Evolutionary conservation across 2,329 filamentous ascomycete genomes (phyloP).

Genomic region (Ascochyta rabiei): DNA sequence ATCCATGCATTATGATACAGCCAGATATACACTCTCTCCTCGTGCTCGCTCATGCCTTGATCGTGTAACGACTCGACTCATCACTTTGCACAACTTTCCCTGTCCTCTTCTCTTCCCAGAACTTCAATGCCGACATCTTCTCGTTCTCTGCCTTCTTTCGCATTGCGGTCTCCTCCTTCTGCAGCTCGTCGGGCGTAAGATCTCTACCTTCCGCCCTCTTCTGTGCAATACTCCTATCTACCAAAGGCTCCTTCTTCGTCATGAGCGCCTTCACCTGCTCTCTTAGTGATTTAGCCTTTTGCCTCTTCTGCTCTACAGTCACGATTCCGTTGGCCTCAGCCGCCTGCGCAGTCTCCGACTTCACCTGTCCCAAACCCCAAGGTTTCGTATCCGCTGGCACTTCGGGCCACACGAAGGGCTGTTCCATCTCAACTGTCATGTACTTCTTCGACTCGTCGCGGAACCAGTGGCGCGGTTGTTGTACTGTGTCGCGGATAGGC

Average conservation of each 20-base stretch:
- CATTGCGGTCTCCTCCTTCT: constrained; percentile 15
- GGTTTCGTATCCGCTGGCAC: constrained; percentile 58
- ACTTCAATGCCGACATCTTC: constrained; percentile 49
- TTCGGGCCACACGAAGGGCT: constrained; percentile 88
- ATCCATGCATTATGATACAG: constrained; percentile 28
- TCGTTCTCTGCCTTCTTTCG: constrained; percentile 43
- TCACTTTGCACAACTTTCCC: constrained; percentile 28
- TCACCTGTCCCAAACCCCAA: constrained; percentile 53
- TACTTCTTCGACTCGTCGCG: constrained; percentile 79
- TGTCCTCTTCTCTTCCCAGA: constrained; percentile 37
- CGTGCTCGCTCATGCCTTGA: constrained; percentile 25
- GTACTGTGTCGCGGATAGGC: constrained; percentile 62
- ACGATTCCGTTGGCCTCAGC: constrained; percentile 11
- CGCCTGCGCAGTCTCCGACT: constrained; percentile 38
- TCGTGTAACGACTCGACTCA: constrained; percentile 20
- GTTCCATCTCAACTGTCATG: constrained; percentile 90
- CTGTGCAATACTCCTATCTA: background rate
- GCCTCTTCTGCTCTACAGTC: constrained; percentile 19
- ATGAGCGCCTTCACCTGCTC: constrained; percentile 37
- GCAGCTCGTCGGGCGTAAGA: constrained; percentile 11
- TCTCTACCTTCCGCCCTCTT: constrained; percentile 3
- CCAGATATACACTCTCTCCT: constrained; percentile 18
- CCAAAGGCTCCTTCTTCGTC: constrained; percentile 20
- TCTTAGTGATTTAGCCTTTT: constrained; percentile 26
- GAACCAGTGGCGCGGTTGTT: constrained; percentile 63